Evolutionary conservation across 306 rosid species (phyloP), one percentile per base, ranked within the genome.

Genomic region (Begonia peltatifolia): DNA sequence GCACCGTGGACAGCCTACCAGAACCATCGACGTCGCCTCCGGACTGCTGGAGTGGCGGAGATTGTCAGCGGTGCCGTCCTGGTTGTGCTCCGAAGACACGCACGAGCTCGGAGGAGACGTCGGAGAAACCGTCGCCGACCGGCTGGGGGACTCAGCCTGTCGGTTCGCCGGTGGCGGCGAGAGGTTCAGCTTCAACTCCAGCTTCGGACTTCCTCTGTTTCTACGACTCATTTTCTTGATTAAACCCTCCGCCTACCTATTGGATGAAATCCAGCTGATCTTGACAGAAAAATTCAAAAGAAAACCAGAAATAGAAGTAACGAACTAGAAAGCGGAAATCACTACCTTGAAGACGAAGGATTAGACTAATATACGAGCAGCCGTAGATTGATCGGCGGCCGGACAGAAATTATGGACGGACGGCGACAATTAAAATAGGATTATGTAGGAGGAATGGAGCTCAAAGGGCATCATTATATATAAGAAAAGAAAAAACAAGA

Each of bases 1-100:
- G 25, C 97, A 90, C 4, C 77, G 72, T 0, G 90, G 89, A 41
- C 97, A 90, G 0, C 97, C 97, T 4, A 80, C 83, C 0, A 90
- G 49, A 58, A 83, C 79, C 95, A 90, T 78, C 50, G 80, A 81
- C 11, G 74, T 70, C 1, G 66, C 75, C 66, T 44, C 48, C n/a
- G 48, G 48, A 14, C 48, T 44, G 14, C 48, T n/a, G 14, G 83
- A 72, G 75, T 78, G 66, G 68, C 61, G 46, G 8, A 44, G n/a
- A n/a, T 44, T 44, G 48, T 44, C 12, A 1, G 4, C n/a, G 48
- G 14, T 44, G 48, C n/a, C 14, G n/a, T 44, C 14, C 14, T 44
- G 48, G 14, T 44, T 44, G 12, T 44, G 14, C n/a, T 44, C 48
- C 14, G 48, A 44, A 0, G 48, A 44, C n/a, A 44, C 48, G 14